A percentile compares a stretch with the other conserved stretches of the same genome.
Conservation (phyloP, 108 stramenopile genomes). For the Cyclotella cryptica region DNA sequence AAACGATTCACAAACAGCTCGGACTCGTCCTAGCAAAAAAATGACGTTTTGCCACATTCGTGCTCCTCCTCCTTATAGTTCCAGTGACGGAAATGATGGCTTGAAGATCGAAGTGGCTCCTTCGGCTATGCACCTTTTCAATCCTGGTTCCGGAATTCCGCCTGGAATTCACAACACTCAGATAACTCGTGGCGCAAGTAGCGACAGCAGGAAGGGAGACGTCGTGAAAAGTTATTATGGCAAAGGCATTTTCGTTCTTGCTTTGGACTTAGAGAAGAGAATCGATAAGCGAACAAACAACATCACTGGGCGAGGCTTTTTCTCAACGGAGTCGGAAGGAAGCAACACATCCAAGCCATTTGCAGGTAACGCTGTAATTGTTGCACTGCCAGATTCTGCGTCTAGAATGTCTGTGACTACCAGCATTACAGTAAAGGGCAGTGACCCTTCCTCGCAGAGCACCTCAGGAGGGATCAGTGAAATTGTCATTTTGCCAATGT, state of each 20-base stretch:
- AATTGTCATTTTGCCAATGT: conserved; percentile 70
- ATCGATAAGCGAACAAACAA: neutral
- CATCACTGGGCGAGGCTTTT: conserved; percentile 24
- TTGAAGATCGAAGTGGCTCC: conserved; percentile 47
- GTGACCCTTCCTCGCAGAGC: conserved; percentile 7
- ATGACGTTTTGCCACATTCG: conserved; percentile 86
- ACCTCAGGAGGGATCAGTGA: conserved; percentile 80
- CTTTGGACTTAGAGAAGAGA: conserved; percentile 56
- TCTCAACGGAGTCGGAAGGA: conserved; percentile 12
- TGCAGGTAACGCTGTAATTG: conserved; percentile 67
- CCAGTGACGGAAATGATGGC: conserved; percentile 38
- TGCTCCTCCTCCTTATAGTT: conserved; percentile 71
- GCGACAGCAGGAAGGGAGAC: conserved; percentile 30
- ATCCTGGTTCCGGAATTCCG: conserved; percentile 26
- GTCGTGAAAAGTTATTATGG: conserved; percentile 59
- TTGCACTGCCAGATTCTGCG: conserved; percentile 63
- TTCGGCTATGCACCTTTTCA: conserved; percentile 22
- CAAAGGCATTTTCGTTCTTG: conserved; percentile 71
- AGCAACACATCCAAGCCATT: neutral
- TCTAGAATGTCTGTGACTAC: conserved; percentile 28
- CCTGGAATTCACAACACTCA: conserved; percentile 42
- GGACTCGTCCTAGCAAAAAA: conserved; percentile 42
- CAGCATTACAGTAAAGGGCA: conserved; percentile 7
- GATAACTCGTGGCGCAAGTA: neutral
- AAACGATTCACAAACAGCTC: conserved; percentile 23